Evolutionary conservation across 23 red algal genomes (phyloP).

Genomic region (Gracilariopsis chorda): DNA sequence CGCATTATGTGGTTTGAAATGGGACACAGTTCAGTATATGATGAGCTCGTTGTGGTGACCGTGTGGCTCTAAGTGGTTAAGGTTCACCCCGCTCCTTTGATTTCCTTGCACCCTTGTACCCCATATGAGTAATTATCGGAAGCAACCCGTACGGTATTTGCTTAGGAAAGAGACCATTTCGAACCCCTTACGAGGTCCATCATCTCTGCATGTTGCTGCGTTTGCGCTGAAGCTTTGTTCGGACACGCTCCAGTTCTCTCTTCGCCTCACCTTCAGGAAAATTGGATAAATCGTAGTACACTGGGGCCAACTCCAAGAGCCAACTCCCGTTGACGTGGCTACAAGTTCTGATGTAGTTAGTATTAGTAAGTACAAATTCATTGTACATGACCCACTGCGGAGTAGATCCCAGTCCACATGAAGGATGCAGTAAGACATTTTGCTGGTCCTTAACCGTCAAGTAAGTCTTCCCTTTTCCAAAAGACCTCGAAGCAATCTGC

Average conservation of each 20-base stretch:
- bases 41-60: not conserved
- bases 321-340: constrained; percentile 62
- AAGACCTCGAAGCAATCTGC: constrained; percentile 78
- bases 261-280: constrained; percentile 78
- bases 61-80: no score
- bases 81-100: not conserved
- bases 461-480: constrained; percentile 56
- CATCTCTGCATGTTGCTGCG: not conserved
- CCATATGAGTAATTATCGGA: no score
- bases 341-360: constrained; percentile 78
- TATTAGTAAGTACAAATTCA: constrained; percentile 93
- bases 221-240: not conserved
- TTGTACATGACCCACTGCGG: constrained; percentile 94
- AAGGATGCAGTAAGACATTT: constrained; percentile 79
- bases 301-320: constrained; percentile 74
- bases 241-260: not conserved
- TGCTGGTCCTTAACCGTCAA: constrained; percentile 89
- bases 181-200: not conserved
- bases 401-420: constrained; percentile 37
- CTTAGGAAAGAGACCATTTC: no score
- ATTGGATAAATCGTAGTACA: constrained; percentile 88
- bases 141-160: no score
- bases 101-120: no score
- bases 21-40: not conserved
- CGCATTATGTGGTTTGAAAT: not conserved